phyloP scores from a whole-genome alignment of 2,329 filamentous ascomycete genomes.

The Cryphonectria nitschkei region DNA sequence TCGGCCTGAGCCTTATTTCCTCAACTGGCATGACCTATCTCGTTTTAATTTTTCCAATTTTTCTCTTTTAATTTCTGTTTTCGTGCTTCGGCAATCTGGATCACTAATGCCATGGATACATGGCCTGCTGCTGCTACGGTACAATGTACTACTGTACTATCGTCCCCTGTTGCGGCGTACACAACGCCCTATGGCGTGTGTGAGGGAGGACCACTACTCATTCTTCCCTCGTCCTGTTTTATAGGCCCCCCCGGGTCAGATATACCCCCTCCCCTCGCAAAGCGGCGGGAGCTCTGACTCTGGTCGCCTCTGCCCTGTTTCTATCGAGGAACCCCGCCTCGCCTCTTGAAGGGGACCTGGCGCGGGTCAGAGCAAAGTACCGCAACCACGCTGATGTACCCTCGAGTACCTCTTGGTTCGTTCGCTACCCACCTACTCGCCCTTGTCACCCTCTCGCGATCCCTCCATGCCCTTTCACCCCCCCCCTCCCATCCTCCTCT shows the following conservation, averaged over 20 bases:
- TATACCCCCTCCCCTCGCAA: conserved; percentile 35
- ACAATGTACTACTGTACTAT: neutral
- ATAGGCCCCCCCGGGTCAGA: conserved; percentile 37
- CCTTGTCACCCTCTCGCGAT: conserved; percentile 22
- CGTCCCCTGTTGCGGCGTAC: conserved; percentile 20
- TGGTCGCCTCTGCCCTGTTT: conserved; percentile 29
- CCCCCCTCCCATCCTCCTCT: neutral
- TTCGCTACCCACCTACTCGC: conserved; percentile 14
- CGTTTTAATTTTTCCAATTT: neutral
- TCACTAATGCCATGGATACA: conserved; percentile 32
- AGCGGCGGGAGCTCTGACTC: conserved; percentile 29
- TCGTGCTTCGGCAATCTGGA: conserved; percentile 38
- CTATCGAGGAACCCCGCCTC: conserved; percentile 28
- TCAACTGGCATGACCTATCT: conserved; percentile 19
- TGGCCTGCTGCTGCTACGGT: neutral
- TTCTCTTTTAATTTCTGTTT: neutral
- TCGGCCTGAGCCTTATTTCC: conserved; percentile 27
- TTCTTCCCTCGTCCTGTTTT: conserved; percentile 34
- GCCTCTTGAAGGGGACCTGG: conserved; percentile 17
- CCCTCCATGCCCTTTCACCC: conserved; percentile 5
- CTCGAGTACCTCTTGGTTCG: conserved; percentile 18
- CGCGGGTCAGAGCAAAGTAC: conserved; percentile 23
- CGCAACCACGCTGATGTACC: conserved; percentile 19
- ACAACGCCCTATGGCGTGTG: conserved; percentile 35
- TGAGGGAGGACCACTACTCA: conserved; percentile 31